Base-by-base conservation (phyloP, 352 stramenopile genomes). In the Blastocystis sp. region DNA sequence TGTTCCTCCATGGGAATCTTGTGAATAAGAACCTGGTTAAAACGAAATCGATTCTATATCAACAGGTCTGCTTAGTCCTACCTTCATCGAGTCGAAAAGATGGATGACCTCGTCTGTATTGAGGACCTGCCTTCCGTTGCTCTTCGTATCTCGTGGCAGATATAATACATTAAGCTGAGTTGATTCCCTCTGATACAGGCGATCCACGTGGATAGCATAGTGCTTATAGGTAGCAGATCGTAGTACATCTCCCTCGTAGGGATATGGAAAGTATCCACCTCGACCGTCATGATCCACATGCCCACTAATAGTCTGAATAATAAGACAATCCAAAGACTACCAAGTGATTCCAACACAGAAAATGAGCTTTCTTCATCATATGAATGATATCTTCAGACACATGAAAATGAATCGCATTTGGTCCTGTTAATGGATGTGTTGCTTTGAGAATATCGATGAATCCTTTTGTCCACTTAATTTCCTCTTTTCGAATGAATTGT, bases 391-490 rank as follows among this genome's bases (percentile, higher is more conserved):
- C 71, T 29, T 83, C 71, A 27, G 43, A 52, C 2, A 56, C 16
- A 43, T 83, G 32, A n/a, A 83, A 83, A 27, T 46, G 29, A 46
- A 83, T 1, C 0, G 71, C 42, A 43, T 83, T 42, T 16, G 24
- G 11, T 27, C 71, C 71, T 11, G 27, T 27, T 14, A 29, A 12
- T 6, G 46, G 71, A 67, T 83, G 71, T 24, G 71, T 83, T 83
- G 63, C 27, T 9, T 46, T 83, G 32, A 83, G 46, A 35, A 54
- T 54, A 21, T 63, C 49, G 0, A 83, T 29, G 21, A 83, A 66
- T n/a, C 71, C 71, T 37, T 83, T 83, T 54, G 71, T 83, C 71
- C 71, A 83, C 51, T 83, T 83, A 56, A 83, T 83, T 39, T 83
- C 71, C 21, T 66, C 66, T 29, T 67, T 35, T 32, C 27, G 56